Conservation (phyloP, 441 rosid genomes). For the Populus hybrid region DNA sequence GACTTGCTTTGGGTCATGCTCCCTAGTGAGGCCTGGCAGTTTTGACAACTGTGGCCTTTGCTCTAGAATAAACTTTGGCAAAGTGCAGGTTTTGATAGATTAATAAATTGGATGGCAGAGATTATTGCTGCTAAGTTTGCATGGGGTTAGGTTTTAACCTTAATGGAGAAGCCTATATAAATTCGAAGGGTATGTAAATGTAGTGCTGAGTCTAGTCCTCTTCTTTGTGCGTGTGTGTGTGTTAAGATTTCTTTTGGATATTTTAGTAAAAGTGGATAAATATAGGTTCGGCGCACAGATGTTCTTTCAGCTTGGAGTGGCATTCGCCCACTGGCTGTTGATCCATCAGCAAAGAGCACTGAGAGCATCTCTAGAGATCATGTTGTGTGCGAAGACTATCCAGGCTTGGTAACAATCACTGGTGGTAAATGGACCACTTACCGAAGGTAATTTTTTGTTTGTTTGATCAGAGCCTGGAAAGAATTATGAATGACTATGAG, state of each 20-base stretch:
- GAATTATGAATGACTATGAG: neutral
- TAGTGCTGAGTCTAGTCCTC: neutral
- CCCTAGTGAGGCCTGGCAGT: too few relatives aligned
- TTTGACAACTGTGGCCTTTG: neutral
- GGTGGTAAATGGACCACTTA: conserved; percentile 99
- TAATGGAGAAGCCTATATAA: neutral
- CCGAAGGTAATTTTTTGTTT: conserved; percentile 56
- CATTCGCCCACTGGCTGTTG: conserved; percentile 83
- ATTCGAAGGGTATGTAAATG: neutral
- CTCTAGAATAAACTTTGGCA: neutral
- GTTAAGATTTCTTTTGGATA: conserved; percentile 14
- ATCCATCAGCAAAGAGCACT: conserved; percentile 85
- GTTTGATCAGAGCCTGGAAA: conserved; percentile 3
- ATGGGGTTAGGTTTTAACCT: neutral
- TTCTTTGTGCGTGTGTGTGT: neutral
- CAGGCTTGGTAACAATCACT: conserved; percentile 92
- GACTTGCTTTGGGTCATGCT: too few relatives aligned
- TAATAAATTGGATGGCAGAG: neutral
- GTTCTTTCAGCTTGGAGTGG: conserved; percentile 99
- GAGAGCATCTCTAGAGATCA: conserved; percentile 97
- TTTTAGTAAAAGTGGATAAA: conserved; percentile 21
- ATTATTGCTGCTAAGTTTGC: neutral
- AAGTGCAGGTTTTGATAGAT: neutral
- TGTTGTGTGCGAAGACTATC: conserved; percentile 75
- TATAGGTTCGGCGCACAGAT: conserved; percentile 87